These are phyloP conservation scores for Pyricularia pennisetigena DNA, from an alignment of 2,329 filamentous ascomycete species.

Conservation along the genomic window DNA sequence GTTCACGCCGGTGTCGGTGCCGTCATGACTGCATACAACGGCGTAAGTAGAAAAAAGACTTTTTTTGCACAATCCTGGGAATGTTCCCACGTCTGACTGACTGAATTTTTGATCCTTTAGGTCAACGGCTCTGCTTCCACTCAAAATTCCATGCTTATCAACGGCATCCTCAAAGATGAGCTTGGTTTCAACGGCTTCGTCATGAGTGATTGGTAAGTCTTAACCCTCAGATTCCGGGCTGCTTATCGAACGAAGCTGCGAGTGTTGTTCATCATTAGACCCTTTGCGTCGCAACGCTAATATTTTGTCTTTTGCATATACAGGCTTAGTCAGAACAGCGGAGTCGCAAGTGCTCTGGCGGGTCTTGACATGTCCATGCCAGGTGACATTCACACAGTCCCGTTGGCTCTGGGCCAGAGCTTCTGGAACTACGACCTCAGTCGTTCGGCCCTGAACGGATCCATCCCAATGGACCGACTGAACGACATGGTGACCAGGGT, in stretches of 20 bases:
- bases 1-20: slow-evolving; percentile 56
- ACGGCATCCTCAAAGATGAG: slow-evolving; percentile 68
- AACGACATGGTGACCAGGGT: slow-evolving; percentile 47
- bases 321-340: slow-evolving; percentile 57
- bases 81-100: not conserved
- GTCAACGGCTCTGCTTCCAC: slow-evolving; percentile 74
- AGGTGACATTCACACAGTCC: slow-evolving; percentile 39
- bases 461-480: slow-evolving; percentile 43
- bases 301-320: not conserved
- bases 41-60: slow-evolving; percentile 9
- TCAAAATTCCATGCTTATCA: slow-evolving; percentile 68
- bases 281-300: slow-evolving; percentile 18
- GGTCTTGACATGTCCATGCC: slow-evolving; percentile 58
- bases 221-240: not conserved
- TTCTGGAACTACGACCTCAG: slow-evolving; percentile 48
- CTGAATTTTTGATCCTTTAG: slow-evolving; percentile 24
- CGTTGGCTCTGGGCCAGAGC: slow-evolving; percentile 40
- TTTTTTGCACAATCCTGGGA: not conserved
- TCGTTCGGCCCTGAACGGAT: slow-evolving; percentile 43
- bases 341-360: slow-evolving; percentile 62
- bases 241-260: not conserved
- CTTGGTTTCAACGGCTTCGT: slow-evolving; percentile 75
- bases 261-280: too few species aligned
- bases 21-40: slow-evolving; percentile 61
- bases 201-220: slow-evolving; percentile 59